Evolutionary conservation across 805 yeast genomes (phyloP), one percentile per base, ranked within the genome.

Genomic region (Pichia nanzhaoensis): DNA sequence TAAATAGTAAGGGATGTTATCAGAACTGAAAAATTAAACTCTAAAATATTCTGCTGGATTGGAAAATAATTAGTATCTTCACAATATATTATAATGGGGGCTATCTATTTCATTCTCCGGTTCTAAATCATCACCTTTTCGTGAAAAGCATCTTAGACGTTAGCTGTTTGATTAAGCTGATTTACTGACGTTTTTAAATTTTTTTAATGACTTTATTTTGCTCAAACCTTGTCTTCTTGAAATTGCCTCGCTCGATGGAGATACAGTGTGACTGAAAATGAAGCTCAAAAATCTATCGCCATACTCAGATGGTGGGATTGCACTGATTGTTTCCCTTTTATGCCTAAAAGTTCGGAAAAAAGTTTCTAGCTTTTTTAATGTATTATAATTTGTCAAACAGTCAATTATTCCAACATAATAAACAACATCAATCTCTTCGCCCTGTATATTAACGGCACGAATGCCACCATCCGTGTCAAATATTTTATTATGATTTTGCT

Each of bases 351-450:
- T 73, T 60, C 95, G 76, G 80, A 89, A 84, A 51, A 86, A 77
- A 0, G 98, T 91, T 59, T 93, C 99, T 38, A 89, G 61, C 51
- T 76, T 74, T 61, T 93, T 93, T 52, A 79, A 67, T 19, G 82
- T 63, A 0, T 85, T 79, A 55, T 87, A 87, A 51, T 78, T 78
- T 0, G 99, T 93, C 53, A 93, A 69, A 64, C 96, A 91, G 60
- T 93, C 99, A 51, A 93, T 93, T 33, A 93, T 82, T 8, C 99
- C 99, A 55, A 93, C 67, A 57, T 90, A 93, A 65, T 93, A 93
- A 7, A 91, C 76, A 44, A 82, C 76, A 27, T 77, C 71, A 31
- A 77, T 57, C 20, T 87, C 85, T 39, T 77, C 72, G 57, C 83
- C 72, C 28, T 73, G 55, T 44, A 70, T 80, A 56, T 82, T 77